Percentiles rank a stretch among this genome's conserved stretches.
phyloP scores from a whole-genome alignment of 1,284 basidiomycete species.

The Bondarzewia mesenterica region DNA sequence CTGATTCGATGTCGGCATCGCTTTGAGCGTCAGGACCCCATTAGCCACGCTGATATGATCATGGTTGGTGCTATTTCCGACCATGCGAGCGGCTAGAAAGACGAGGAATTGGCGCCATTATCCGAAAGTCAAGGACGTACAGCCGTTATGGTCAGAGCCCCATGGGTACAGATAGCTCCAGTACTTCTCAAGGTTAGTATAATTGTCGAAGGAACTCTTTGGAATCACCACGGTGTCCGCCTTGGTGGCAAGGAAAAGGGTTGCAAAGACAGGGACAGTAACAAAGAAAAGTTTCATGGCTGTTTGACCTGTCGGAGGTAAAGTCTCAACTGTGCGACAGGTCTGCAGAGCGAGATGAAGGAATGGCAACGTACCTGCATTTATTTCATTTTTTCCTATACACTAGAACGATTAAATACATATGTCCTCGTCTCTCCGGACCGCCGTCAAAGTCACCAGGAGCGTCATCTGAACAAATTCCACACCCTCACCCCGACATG shows the following conservation, averaged over 20 bases:
- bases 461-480: background rate
- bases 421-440: background rate
- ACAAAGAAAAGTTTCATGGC: background rate
- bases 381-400: background rate
- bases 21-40: slow-evolving; percentile 31
- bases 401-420: background rate
- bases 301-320: background rate
- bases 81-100: slow-evolving; percentile 31
- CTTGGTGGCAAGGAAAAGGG: slow-evolving; percentile 8
- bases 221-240: slow-evolving; percentile 33
- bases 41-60: slow-evolving; percentile 28
- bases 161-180: slow-evolving; percentile 37
- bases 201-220: slow-evolving; percentile 28
- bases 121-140: slow-evolving; percentile 19
- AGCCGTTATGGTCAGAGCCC: slow-evolving; percentile 39
- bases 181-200: slow-evolving; percentile 27
- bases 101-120: background rate
- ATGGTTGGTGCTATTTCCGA: slow-evolving; percentile 30
- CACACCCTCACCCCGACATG: background rate
- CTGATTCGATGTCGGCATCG: slow-evolving; percentile 32
- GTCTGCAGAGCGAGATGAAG: too few species aligned
- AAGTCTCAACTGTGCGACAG: too few species aligned
- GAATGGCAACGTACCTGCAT: too few species aligned
- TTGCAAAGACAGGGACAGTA: background rate
- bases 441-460: background rate